Evolutionary conservation across 2,329 filamentous ascomycete genomes (phyloP).

Genomic region (Metarhizium guizhouense): DNA sequence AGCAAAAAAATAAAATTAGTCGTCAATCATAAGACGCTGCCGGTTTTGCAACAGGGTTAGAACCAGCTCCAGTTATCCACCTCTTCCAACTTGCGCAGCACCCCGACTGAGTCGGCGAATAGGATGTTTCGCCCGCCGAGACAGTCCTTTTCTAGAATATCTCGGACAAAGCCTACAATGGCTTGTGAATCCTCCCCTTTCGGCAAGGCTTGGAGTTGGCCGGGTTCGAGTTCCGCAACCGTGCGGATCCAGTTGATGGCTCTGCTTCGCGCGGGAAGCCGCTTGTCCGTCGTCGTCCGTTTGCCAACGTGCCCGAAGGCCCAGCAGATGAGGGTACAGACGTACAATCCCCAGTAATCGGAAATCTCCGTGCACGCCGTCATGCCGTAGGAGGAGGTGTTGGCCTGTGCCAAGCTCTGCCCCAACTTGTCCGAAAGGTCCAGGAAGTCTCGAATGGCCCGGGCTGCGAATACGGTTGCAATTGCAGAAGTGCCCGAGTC

Average conservation of each 20-base stretch:
- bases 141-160: slow-evolving; percentile 39
- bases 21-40: slow-evolving; percentile 1
- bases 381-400: slow-evolving; percentile 4
- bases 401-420: slow-evolving; percentile 11
- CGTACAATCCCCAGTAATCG: slow-evolving; percentile 47
- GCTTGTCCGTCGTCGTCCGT: slow-evolving; percentile 10
- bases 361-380: slow-evolving; percentile 28
- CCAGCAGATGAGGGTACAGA: slow-evolving; percentile 52
- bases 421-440: neutral
- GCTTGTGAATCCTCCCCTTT: slow-evolving; percentile 30
- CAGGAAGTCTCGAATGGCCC: slow-evolving; percentile 39
- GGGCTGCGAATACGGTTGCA: slow-evolving; percentile 41
- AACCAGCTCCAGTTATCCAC: slow-evolving; percentile 28
- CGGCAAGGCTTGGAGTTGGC: slow-evolving; percentile 28
- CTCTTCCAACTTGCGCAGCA: slow-evolving; percentile 43
- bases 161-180: slow-evolving; percentile 39
- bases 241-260: slow-evolving; percentile 28
- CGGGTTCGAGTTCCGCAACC: slow-evolving; percentile 31
- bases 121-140: slow-evolving; percentile 38
- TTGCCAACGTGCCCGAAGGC: slow-evolving; percentile 34
- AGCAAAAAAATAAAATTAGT: neutral
- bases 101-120: slow-evolving; percentile 43
- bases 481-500: slow-evolving; percentile 34
- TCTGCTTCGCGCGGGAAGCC: slow-evolving; percentile 16
- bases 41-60: neutral